A percentile compares a stretch with the other conserved stretches of the same genome.
phyloP scores from a whole-genome alignment of 768 basidiomycete species.

The Roridomyces roridus region DNA sequence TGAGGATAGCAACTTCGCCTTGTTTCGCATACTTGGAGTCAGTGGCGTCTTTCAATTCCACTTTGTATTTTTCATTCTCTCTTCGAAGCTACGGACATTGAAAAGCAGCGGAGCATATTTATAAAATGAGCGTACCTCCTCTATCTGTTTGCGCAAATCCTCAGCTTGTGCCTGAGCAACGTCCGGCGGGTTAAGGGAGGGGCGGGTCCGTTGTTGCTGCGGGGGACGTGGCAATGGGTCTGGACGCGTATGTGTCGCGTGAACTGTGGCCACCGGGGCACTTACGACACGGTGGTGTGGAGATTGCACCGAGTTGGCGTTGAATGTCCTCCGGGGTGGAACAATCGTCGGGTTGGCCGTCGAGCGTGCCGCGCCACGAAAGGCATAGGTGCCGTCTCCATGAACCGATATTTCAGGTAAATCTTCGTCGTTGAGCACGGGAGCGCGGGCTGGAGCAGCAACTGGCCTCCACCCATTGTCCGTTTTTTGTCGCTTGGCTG shows the following conservation, averaged over 20 bases:
- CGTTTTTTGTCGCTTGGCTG: slow-evolving; percentile 64
- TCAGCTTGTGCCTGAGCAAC: slow-evolving; percentile 4
- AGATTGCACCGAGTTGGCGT: slow-evolving; percentile 10
- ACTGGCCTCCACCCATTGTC: slow-evolving; percentile 49
- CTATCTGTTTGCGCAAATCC: slow-evolving; percentile 42
- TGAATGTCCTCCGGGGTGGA: slow-evolving; percentile 5
- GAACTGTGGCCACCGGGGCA: not conserved
- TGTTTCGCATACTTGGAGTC: slow-evolving; percentile 64
- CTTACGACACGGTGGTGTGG: slow-evolving; percentile 2
- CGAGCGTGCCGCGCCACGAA: slow-evolving; percentile 33
- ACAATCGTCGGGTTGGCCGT: slow-evolving; percentile 15
- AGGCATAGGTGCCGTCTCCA: slow-evolving; percentile 61
- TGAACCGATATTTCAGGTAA: slow-evolving; percentile 70
- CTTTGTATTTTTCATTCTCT: slow-evolving; percentile 53
- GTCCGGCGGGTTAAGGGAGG: not conserved
- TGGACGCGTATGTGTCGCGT: slow-evolving; percentile 2
- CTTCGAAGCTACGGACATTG: slow-evolving; percentile 50
- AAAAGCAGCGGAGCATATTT: slow-evolving; percentile 11
- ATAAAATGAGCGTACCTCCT: slow-evolving; percentile 48
- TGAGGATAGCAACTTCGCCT: slow-evolving; percentile 72
- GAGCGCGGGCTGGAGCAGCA: slow-evolving; percentile 26
- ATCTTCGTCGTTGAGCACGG: slow-evolving; percentile 50
- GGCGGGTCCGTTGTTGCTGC: not conserved
- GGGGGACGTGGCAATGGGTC: slow-evolving; percentile 18
- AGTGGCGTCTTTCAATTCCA: slow-evolving; percentile 51